Evolutionary conservation across 2,329 filamentous ascomycete genomes (phyloP).

Genomic region (Rugonectria rugulosa): DNA sequence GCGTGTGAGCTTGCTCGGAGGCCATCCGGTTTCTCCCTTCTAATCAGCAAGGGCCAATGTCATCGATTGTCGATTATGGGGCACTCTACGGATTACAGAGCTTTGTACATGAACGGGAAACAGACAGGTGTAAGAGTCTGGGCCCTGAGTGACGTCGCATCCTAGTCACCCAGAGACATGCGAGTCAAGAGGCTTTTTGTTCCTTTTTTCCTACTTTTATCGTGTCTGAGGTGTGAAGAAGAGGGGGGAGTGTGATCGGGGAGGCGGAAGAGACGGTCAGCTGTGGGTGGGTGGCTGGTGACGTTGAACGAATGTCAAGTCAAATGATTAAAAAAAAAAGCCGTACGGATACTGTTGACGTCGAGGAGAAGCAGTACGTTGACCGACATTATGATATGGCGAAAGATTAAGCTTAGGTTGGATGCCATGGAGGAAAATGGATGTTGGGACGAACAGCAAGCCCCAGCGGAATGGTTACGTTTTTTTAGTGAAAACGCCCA

Average conservation of each 20-base stretch:
- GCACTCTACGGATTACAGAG: not conserved
- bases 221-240: slow-evolving; percentile 11
- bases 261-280: slow-evolving; percentile 21
- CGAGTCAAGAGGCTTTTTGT: slow-evolving; percentile 32
- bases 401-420: not conserved
- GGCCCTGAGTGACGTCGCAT: slow-evolving; percentile 2
- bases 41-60: slow-evolving; percentile 20
- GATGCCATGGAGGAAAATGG: not conserved
- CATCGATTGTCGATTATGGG: slow-evolving; percentile 5
- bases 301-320: slow-evolving; percentile 31
- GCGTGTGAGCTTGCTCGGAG: slow-evolving; percentile 31
- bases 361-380: not conserved
- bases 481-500: not conserved
- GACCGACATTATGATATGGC: not conserved
- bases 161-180: slow-evolving; percentile 12
- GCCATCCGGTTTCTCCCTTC: slow-evolving; percentile 25
- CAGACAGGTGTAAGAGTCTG: slow-evolving; percentile 15
- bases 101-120: not conserved
- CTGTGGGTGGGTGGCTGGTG: slow-evolving; percentile 22
- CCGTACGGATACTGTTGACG: no score
- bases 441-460: slow-evolving; percentile 4
- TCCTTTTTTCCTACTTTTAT: no score
- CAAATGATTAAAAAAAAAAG: not conserved
- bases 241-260: slow-evolving; percentile 25
- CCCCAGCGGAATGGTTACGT: not conserved